Base-by-base conservation (phyloP, 768 basidiomycete species). In the Phlebiopsis flavidoalba region DNA sequence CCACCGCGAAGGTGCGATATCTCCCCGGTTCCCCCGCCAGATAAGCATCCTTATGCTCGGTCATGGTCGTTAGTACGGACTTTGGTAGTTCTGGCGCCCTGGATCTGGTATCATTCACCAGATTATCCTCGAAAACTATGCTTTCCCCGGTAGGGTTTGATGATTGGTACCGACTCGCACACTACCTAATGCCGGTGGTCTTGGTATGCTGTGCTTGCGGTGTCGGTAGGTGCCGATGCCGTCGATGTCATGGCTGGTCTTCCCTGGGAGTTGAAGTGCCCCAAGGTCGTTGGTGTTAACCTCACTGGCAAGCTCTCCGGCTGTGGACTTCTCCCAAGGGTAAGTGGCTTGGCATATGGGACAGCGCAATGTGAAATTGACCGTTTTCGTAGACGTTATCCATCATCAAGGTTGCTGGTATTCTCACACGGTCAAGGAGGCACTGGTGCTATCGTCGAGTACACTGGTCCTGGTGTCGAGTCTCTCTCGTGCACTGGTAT, bases 151-250 rank as follows among this genome's bases (percentile, higher is more conserved):
- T 79, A n/a, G n/a, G 93, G 95, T 70, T 83, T 99, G 61, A 98
- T 99, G 96, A 98, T 99, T 68, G 97, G 97, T 74, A 98, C 96
- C 60, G 97, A 99, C 79, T 98, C 96, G 35, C 95, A 99, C 78
- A 98, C 97, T 7, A n/a, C 97, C 97, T 53, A 98, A 98, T 72
- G 97, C 97, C 63, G 97, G 97, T 74, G 97, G 97, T 81, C 87
- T 99, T 67, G 97, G 95, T 67, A 98, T 98, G 97, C 82, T 98
- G n/a, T 74, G 96, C 96, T 50, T 96, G 96, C 75, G 97, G 97
- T 84, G 97, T 98, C 66, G 97, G 97, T 71, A n/a, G 97, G 97
- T 79, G 96, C 96, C 55, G 96, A 99, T 71, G 96, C 97, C 36
- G 96, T 99, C 69, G 97, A 99, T 67, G 97, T 98, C 66, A 99